Evolutionary conservation across 345 rosid genomes (phyloP), one percentile per base, ranked within the genome.

Genomic region (Anastatica hierochuntica): DNA sequence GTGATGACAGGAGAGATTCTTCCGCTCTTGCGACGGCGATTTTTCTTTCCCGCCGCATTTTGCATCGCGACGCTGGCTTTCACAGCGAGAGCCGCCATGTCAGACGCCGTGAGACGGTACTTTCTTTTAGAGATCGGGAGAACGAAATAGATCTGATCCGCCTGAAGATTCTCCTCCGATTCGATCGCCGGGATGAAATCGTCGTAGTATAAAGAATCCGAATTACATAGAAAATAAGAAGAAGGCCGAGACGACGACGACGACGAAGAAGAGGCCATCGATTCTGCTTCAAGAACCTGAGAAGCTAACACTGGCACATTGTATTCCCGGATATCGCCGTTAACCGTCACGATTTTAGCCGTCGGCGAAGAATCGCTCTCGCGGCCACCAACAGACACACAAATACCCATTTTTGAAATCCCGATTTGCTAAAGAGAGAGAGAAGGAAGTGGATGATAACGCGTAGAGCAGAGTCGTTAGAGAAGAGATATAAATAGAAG

Each of bases 1-100:
- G 63, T 49, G 47, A 72, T 43, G 16, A 76, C 66, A 33, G 97
- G 90, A 8, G 95, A 75, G 36, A 83, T 78, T 57, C 84, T 63
- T 21, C 67, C 68, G 45, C 70, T 75, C 64, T 72, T 77, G 5
- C 76, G 52, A 21, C 77, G 68, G 9, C 18, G 48, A 5, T 61
- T 46, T 0, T 45, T 63, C 41, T 61, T 73, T 35, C 61, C 66
- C 0, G 41, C 58, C 15, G 68, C 69, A 8, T 66, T 81, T 17
- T 76, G 83, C 31, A 90, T 62, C 30, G 98, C 95, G 16, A 77
- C 58, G 77, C 84, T 79, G 26, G 96, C 98, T 62, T 80, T 86
- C 13, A 90, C 96, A 10, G 98, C 98, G 57, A 87, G 72, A 33
- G 89, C 95, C 1, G 95, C 98, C 98, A 90, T 90, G 36, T 80